Percentiles rank a stretch among this genome's conserved stretches.
Evolutionary conservation across 768 basidiomycete genomes (phyloP).

Genomic region (Clavulina sp.): DNA sequence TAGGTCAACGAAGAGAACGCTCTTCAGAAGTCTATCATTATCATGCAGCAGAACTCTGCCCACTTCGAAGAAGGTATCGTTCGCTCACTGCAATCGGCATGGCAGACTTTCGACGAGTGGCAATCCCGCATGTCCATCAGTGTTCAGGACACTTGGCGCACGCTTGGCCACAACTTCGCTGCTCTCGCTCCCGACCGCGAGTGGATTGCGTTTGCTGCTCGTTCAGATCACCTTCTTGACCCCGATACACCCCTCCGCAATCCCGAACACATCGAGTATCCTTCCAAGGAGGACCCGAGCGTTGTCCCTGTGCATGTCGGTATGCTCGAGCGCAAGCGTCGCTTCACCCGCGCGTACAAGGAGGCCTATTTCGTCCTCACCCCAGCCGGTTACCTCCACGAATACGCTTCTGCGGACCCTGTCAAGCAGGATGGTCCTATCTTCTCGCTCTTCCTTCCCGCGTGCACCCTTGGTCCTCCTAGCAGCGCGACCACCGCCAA

Average conservation of each 20-base stretch:
- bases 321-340: constrained; percentile 84
- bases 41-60: constrained; percentile 95
- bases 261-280: constrained; percentile 61
- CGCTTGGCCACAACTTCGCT: constrained; percentile 55
- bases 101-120: constrained; percentile 95
- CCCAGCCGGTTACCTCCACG: constrained; percentile 90
- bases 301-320: constrained; percentile 79
- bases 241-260: constrained; percentile 89
- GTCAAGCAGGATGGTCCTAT: constrained; percentile 38
- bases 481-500: constrained; percentile 40
- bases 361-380: constrained; percentile 89
- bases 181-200: constrained; percentile 73
- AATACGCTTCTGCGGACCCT: constrained; percentile 67
- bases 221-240: constrained; percentile 87
- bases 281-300: constrained; percentile 75
- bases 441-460: constrained; percentile 82
- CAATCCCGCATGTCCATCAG: constrained; percentile 57
- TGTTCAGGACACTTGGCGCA: constrained; percentile 58
- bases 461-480: constrained; percentile 90
- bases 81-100: constrained; percentile 85
- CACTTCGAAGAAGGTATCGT: constrained; percentile 96
- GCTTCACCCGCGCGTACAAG: constrained; percentile 71
- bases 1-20: constrained; percentile 87
- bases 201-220: constrained; percentile 89
- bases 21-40: constrained; percentile 91